Conservation (phyloP, 345 rosid genomes). For the Geranium brycei region DNA sequence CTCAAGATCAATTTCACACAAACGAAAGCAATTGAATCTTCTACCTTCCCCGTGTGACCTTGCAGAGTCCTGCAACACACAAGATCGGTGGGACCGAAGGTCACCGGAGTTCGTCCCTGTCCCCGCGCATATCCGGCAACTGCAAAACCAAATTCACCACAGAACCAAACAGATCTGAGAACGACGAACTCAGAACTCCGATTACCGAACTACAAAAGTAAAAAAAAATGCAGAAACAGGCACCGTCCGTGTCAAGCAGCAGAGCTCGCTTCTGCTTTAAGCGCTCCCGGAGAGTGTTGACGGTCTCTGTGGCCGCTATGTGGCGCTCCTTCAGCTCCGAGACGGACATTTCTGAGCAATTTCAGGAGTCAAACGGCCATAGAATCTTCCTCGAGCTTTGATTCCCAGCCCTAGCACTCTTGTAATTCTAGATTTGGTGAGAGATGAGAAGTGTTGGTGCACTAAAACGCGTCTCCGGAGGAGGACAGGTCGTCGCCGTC, state of each 20-base stretch:
- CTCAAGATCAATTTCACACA: background rate
- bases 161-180: conserved; percentile 4
- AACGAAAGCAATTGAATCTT: background rate
- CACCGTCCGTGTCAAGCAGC: conserved; percentile 78
- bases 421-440: too few relatives aligned
- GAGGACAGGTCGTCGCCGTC: background rate
- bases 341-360: conserved; percentile 46
- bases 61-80: conserved; percentile 93
- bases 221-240: background rate
- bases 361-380: background rate
- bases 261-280: conserved; percentile 72
- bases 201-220: background rate
- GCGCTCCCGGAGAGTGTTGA: conserved; percentile 50
- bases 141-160: conserved; percentile 14
- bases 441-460: too few relatives aligned
- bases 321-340: conserved; percentile 86
- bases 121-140: conserved; percentile 58
- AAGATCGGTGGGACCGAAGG: conserved; percentile 78
- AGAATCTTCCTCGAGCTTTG: background rate
- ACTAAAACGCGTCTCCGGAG: too few relatives aligned
- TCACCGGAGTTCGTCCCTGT: conserved; percentile 57
- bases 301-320: conserved; percentile 51
- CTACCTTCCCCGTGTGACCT: conserved; percentile 92
- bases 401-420: background rate
- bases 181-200: background rate